Base-by-base conservation (phyloP, 768 basidiomycete species). In the Suillus ampliporus region DNA sequence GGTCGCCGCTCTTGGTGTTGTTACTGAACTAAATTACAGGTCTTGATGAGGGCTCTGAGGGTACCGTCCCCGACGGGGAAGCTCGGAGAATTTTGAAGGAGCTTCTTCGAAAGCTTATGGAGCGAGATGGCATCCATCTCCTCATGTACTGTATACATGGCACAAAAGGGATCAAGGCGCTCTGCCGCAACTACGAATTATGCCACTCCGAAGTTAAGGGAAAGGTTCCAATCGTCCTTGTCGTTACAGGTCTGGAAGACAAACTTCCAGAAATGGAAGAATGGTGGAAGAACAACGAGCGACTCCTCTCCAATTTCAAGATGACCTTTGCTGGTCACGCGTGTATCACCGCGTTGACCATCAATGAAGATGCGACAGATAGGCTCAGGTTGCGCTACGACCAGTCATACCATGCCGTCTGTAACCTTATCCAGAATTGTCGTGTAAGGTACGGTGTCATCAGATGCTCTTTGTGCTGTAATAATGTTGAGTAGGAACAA, bases 221-320 rank as follows among this genome's bases (percentile, higher is more conserved):
- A 3, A 58, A 64, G 1, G 52, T 68, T n/a, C 74, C 71, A 1
- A 53, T 77, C 28, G 71, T 67, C 15, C 61, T 72, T 15, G 64
- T 75, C 43, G 28, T 77, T 52, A 77, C 75, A 34, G 77, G 78
- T 23, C 70, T 78, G 17, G 77, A 77, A 63, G 74, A 76, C 21
- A 48, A 44, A 40, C 67, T 74, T 11, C 35, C 61, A 2, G 73
- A 74, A 23, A 78, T 78, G 72, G 74, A 75, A 0, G 67, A 71
- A 34, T 82, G 81, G 81, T 82, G 80, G 80, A 59, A 54, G 31
- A 61, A 63, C 61, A 81, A 81, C 51, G 50, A 69, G 28, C 15
- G 31, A 9, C 21, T 38, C 0, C 78, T 82, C 58, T 60, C 57
- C 28, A 50, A 62, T 5, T 67, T 71, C 58, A 64, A 63, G n/a